A percentile compares a stretch with the other conserved stretches of the same genome.
These are phyloP conservation scores for Phytophthora colocasiae DNA, from an alignment of 352 stramenopile species.

Conservation along the genomic window DNA sequence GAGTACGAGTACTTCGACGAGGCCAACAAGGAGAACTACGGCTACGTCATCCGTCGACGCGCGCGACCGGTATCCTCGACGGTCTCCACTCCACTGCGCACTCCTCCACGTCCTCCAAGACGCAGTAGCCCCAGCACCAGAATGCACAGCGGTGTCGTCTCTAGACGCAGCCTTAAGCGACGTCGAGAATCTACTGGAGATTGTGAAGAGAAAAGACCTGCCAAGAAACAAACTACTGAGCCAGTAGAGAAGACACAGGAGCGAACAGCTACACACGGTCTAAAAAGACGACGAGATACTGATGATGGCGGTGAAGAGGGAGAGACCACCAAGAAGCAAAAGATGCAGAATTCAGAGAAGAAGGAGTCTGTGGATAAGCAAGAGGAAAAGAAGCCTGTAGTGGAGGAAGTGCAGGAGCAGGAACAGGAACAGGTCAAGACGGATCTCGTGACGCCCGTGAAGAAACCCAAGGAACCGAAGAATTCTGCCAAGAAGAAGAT, in stretches of 20 bases:
- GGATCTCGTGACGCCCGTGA: slow-evolving; percentile 29
- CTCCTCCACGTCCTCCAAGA: slow-evolving; percentile 32
- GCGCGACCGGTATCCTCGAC: slow-evolving; percentile 7
- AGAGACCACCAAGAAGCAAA: slow-evolving; percentile 15
- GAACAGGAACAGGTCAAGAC: slow-evolving; percentile 5
- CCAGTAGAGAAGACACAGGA: slow-evolving; percentile 5
- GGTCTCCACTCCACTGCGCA: slow-evolving; percentile 3
- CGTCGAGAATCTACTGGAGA: slow-evolving; percentile 21
- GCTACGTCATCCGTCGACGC: slow-evolving; percentile 54
- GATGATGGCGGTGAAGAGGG: slow-evolving; percentile 12
- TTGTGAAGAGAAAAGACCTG: slow-evolving; percentile 7
- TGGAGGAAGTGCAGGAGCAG: not conserved
- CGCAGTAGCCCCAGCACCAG: slow-evolving; percentile 12
- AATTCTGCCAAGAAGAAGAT: slow-evolving; percentile 41
- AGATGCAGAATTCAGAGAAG: not conserved
- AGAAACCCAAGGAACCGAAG: slow-evolving; percentile 37
- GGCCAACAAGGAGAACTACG: slow-evolving; percentile 77
- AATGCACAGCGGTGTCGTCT: slow-evolving; percentile 16
- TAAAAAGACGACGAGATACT: slow-evolving; percentile 14
- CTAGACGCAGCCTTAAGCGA: slow-evolving; percentile 17
- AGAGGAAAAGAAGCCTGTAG: not conserved
- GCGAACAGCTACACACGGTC: not conserved
- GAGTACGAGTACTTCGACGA: slow-evolving; percentile 55
- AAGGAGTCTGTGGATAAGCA: not conserved
- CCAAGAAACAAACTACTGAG: slow-evolving; percentile 29